Base-by-base conservation (phyloP, 768 basidiomycete species). In the Boletus reticulatus region DNA sequence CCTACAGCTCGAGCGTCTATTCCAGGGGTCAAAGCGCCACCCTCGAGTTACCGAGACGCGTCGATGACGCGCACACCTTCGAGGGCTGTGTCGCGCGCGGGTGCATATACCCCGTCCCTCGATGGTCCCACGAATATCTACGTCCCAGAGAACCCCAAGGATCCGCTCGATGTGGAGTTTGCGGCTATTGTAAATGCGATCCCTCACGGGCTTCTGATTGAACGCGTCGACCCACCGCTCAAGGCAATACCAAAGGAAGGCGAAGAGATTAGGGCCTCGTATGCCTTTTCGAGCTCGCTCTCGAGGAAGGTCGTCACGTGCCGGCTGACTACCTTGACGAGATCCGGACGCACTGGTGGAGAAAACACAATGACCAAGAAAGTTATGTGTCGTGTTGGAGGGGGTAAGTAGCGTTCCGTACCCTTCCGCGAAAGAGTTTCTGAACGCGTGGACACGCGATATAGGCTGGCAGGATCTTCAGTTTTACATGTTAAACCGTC, bases 371-470 rank as follows among this genome's bases (percentile, higher is more conserved):
- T 74, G 60, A 76, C 78, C 62, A 92, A 88, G 82, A 94, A 92
- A 72, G 92, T 94, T 31, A 89, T 95, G 87, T 92, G 88, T 73
- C 85, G 92, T 56, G 88, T 94, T 58, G 92, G 92, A 44, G 91
- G 89, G 71, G 90, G 90, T 86, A 60, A 66, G 84, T 77, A 7
- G 42, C n/a, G 34, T 51, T 48, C 50, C 29, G 14, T 43, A 13
- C 9, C 24, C 31, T 2, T 44, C n/a, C n/a, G 24, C 55, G 56
- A 48, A 0, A 16, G 4, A 39, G 38, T 38, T 50, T 14, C 56
- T 67, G 1, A 29, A 61, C 32, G 6, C 32, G 20, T 51, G 29
- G 41, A 39, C 41, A 13, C 36, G 29, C 4, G 37, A 16, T 56
- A 43, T 65, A 86, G 88, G 88, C 39, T 91, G 88, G 89, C 89